phyloP scores from a whole-genome alignment of 352 stramenopile species.

The Phytopythium mirpurense region DNA sequence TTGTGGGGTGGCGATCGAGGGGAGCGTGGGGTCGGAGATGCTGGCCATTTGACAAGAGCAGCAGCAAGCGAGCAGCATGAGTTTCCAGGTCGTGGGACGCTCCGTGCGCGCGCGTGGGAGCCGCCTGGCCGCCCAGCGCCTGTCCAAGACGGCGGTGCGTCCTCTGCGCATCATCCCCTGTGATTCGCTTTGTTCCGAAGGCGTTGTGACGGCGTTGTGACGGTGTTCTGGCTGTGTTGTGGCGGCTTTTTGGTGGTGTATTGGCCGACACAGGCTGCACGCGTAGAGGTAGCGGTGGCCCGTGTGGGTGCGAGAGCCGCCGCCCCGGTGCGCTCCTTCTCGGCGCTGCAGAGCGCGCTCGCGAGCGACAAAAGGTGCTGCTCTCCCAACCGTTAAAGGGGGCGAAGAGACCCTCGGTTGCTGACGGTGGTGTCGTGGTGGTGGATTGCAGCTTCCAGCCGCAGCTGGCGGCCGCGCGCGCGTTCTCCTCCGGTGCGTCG shows the following conservation, averaged over 20 bases:
- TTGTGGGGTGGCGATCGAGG: constrained; percentile 4
- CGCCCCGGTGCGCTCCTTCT: constrained; percentile 19
- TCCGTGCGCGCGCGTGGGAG: constrained; percentile 32
- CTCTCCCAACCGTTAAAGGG: too few species aligned
- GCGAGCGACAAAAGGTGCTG: constrained; percentile 19
- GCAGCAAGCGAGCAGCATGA: constrained; percentile 26
- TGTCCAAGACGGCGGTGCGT: constrained; percentile 17
- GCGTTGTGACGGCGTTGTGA: not conserved
- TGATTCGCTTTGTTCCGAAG: too few species aligned
- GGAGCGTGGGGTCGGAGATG: not conserved
- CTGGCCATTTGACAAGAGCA: constrained; percentile 8
- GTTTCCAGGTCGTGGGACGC: constrained; percentile 41
- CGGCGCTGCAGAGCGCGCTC: constrained; percentile 17
- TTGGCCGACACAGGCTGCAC: not conserved
- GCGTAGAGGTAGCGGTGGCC: constrained; percentile 11
- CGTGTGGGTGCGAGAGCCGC: constrained; percentile 8
- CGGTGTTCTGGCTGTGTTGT: not conserved
- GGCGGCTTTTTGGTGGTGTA: not conserved
- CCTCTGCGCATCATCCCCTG: too few species aligned
- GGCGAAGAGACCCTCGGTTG: too few species aligned
- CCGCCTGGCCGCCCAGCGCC: constrained; percentile 20
- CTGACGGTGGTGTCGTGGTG: not conserved
- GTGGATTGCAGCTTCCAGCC: constrained; percentile 15
- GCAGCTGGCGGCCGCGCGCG: constrained; percentile 20
- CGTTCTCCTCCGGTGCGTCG: constrained; percentile 47